Base-by-base conservation (phyloP, 768 basidiomycete species). In the Crassisporium funariophilum region DNA sequence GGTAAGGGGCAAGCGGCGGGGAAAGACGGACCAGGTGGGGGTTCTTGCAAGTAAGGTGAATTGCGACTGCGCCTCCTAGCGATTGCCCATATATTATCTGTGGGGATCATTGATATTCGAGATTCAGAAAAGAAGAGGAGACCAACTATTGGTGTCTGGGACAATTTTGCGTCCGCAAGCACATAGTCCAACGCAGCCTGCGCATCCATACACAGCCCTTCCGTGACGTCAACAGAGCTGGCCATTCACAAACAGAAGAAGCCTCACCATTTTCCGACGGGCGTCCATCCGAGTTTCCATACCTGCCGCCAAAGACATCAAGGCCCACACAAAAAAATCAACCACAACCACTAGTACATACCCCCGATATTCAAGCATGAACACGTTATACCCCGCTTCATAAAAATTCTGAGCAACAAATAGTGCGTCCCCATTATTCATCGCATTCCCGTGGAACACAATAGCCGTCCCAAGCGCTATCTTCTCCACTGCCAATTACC, bases 291-390 rank as follows among this genome's bases (percentile, higher is more conserved):
- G 87, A 91, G 12, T 67, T 70, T 2, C 91, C 91, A 58, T 94
- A 95, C 4, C 91, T 91, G 44, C 13, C 27, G 17, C 33, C 4
- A 33, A 23, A 25, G 6, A 17, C 24, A 49, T n/a, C n/a, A n/a
- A n/a, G n/a, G n/a, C n/a, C n/a, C n/a, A 25, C 10, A 19, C 27
- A 17, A 8, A n/a, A 10, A 1, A 3, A 24, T n/a, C 6, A 20
- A 5, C 19, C 10, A 9, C 27, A 8, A 24, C 22, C 7, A 31
- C 4, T 16, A 13, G 13, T 13, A 66, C 83, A 45, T 58, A 88
- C 86, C 93, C 93, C 46, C 95, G 74, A 64, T 98, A 98, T 35
- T 89, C 92, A 4, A 93, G 66, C 73, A 93, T 85, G 38, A 97
- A 70, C 0, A 95, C 91, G 55, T 94, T 93, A 59, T 88, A 95